Evolutionary conservation across 495 filamentous ascomycete genomes (phyloP).

Genomic region (Neurospora intermedia): DNA sequence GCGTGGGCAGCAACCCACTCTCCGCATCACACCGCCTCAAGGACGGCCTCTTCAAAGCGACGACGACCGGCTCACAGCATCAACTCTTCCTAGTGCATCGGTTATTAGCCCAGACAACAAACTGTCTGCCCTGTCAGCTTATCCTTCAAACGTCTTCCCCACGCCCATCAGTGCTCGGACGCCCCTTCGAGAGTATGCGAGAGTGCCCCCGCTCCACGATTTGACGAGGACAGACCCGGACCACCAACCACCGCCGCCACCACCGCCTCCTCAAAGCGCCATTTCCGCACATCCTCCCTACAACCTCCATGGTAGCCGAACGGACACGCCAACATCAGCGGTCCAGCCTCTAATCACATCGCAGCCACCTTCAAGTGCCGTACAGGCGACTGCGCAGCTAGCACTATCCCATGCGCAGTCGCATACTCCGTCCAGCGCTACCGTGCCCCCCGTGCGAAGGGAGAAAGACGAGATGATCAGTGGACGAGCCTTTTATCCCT

Average conservation of each 20-base stretch:
- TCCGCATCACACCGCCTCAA: slow-evolving; percentile 47
- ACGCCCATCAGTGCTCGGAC: slow-evolving; percentile 44
- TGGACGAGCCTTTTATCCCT: slow-evolving; percentile 71
- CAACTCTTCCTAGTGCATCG: slow-evolving; percentile 40
- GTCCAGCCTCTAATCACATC: slow-evolving; percentile 19
- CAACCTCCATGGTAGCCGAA: slow-evolving; percentile 35
- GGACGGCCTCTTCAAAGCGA: slow-evolving; percentile 36
- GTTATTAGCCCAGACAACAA: slow-evolving; percentile 44
- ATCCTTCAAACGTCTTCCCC: slow-evolving; percentile 36
- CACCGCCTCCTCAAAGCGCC: slow-evolving; percentile 14
- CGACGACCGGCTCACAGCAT: slow-evolving; percentile 37
- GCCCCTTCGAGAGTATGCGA: slow-evolving; percentile 38
- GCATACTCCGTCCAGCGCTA: slow-evolving; percentile 18
- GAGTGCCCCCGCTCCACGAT: slow-evolving; percentile 45
- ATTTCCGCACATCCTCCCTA: slow-evolving; percentile 17
- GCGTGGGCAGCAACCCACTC: slow-evolving; percentile 35
- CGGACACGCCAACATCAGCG: slow-evolving; percentile 28
- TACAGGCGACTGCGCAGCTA: slow-evolving; percentile 49
- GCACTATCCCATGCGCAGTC: slow-evolving; percentile 44
- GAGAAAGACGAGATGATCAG: slow-evolving; percentile 93
- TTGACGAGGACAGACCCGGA: slow-evolving; percentile 38
- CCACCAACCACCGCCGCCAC: slow-evolving; percentile 14
- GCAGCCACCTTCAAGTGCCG: slow-evolving; percentile 22
- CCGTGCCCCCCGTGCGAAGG: slow-evolving; percentile 26
- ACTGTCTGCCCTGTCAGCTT: slow-evolving; percentile 39